Evolutionary conservation across 2,329 filamentous ascomycete genomes (phyloP), one percentile per base, ranked within the genome.

Genomic region (Sporothrix schenckii): DNA sequence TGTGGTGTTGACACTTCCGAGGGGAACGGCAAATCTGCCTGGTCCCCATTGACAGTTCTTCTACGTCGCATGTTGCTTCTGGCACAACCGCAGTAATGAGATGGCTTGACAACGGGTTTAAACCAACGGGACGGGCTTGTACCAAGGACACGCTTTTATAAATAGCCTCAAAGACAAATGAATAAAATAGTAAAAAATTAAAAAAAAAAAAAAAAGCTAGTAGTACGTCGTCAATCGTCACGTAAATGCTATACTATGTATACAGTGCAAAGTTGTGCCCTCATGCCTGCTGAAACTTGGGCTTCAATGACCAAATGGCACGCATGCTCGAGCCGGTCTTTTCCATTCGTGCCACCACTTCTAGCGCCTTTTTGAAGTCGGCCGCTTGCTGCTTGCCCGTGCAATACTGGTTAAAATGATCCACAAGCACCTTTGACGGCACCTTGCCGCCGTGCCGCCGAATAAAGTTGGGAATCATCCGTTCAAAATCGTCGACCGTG

Each of bases 351-450:
- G 94, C 94, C 76, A 97, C 91, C 72, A 84, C 84, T 75, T 91
- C 89, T 69, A 98, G 81, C 75, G 93, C 93, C 75, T 87, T 85
- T 80, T 93, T 94, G 78, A 98, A 98, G 78, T 93, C 91, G 21
- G 88, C 87, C 67, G 89, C 90, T 72, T 92, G 87, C 72, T 88
- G 86, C 34, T 85, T 80, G 56, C 88, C 91, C 27, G 86, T 87
- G 77, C 93, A 97, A 76, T 89, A 91, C 16, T 88, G 87, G 79
- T 94, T 92, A 79, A 97, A 98, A 76, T 97, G 93, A 76, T 97
- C 92, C 30, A 97, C 91, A 58, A 97, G 80, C 84, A 93, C 90
- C 81, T 96, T 93, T 54, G 91, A 94, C 5, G 92, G 89, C 6
- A 92, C 92, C 47, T 87, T 86, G 3, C 93, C 93, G 11, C 92